phyloP scores from a whole-genome alignment of 2,329 filamentous ascomycete species.

The Trichoderma sp. region DNA sequence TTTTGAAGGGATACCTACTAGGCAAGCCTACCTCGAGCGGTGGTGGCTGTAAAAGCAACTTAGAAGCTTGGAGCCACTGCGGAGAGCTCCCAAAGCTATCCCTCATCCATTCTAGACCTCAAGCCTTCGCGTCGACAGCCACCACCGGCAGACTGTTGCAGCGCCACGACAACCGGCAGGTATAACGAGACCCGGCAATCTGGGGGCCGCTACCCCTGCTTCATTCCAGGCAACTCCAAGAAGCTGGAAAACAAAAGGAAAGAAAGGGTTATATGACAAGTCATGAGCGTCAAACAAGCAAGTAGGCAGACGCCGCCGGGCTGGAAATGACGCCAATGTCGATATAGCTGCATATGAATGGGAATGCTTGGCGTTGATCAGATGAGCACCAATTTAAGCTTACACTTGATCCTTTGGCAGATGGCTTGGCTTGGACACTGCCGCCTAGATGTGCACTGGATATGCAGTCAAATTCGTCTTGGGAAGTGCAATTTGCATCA shows the following conservation, averaged over 20 bases:
- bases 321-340: conserved; percentile 3
- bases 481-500: background rate
- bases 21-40: background rate
- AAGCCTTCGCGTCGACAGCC: background rate
- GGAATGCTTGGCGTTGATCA: background rate
- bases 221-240: conserved; percentile 1
- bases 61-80: background rate
- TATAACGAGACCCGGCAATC: background rate
- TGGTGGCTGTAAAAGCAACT: background rate
- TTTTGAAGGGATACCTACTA: background rate
- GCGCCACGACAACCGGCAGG: background rate
- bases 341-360: background rate
- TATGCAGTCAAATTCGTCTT: background rate
- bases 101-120: background rate
- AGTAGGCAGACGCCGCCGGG: background rate
- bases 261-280: background rate
- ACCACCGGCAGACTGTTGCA: conserved; percentile 12
- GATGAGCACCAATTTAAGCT: conserved; percentile 1
- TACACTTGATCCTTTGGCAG: background rate
- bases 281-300: background rate
- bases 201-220: background rate
- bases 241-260: background rate
- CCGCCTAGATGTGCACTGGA: background rate
- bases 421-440: background rate
- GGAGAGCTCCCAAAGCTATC: conserved; percentile 6